These are phyloP conservation scores for Verticillium zaregamsianum DNA, from an alignment of 2,329 filamentous ascomycete genomes.

Conservation along the genomic window DNA sequence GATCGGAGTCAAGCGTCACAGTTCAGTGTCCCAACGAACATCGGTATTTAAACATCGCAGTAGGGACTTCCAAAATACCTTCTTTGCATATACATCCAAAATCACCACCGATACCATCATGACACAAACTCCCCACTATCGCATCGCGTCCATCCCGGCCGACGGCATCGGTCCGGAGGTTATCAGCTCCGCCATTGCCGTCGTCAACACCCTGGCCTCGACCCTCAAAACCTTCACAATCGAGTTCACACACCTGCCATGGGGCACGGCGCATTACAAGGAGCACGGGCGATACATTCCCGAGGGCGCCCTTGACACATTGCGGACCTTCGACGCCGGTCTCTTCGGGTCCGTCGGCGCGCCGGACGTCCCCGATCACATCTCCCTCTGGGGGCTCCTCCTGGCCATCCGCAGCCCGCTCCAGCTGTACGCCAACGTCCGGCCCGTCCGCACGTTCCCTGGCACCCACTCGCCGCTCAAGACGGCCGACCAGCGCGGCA, in stretches of 20 bases:
- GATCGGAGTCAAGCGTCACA: no score
- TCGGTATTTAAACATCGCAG: no score
- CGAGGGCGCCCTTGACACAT: slow-evolving; percentile 12
- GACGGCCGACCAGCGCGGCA: slow-evolving; percentile 41
- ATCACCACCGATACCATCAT: neutral
- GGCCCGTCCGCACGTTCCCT: slow-evolving; percentile 55
- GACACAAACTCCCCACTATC: slow-evolving; percentile 6
- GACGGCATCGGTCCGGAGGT: slow-evolving; percentile 65
- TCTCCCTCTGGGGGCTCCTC: slow-evolving; percentile 61
- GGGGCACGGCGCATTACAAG: slow-evolving; percentile 1
- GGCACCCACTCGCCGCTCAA: slow-evolving; percentile 53
- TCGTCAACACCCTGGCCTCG: neutral
- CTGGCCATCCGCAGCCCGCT: slow-evolving; percentile 60
- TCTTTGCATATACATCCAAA: no score
- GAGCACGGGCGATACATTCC: slow-evolving; percentile 2
- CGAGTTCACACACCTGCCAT: slow-evolving; percentile 1
- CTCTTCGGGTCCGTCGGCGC: slow-evolving; percentile 25
- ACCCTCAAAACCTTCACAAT: slow-evolving; percentile 2
- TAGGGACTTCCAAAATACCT: no score
- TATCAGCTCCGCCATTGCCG: slow-evolving; percentile 3
- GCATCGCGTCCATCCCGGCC: slow-evolving; percentile 61
- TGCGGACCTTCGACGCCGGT: slow-evolving; percentile 22
- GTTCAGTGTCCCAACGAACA: no score
- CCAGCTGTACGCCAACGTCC: slow-evolving; percentile 64
- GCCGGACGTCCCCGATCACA: slow-evolving; percentile 49